Evolutionary conservation across 148 eudicot species (phyloP).

Genomic region (Drosera capensis): DNA sequence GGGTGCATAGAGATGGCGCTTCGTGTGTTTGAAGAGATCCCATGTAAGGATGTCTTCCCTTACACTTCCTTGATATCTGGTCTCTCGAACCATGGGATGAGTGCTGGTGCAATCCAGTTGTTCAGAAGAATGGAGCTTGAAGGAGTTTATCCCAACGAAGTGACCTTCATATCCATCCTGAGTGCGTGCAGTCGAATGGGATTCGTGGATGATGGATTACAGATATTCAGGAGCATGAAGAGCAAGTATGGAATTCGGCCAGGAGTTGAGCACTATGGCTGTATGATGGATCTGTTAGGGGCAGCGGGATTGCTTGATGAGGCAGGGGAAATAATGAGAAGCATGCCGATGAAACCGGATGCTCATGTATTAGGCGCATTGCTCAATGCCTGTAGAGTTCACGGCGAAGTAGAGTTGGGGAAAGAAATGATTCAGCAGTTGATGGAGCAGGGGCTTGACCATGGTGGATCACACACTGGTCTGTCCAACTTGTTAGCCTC

Average conservation of each 20-base stretch:
- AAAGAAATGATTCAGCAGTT: conserved; percentile 24
- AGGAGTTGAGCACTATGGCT: conserved; percentile 45
- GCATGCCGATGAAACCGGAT: conserved; percentile 46
- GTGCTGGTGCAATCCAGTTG: conserved; percentile 30
- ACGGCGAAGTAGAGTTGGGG: conserved; percentile 31
- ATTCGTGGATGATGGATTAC: conserved; percentile 42
- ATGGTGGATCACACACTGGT: conserved; percentile 36
- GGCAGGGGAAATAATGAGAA: conserved; percentile 27
- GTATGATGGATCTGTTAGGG: conserved; percentile 59
- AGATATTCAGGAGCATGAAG: conserved; percentile 38
- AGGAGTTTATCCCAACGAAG: conserved; percentile 37
- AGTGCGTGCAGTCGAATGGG: conserved; percentile 49
- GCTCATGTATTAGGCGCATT: conserved; percentile 45
- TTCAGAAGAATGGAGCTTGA: conserved; percentile 33
- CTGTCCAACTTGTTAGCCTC: conserved; percentile 63
- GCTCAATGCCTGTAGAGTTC: conserved; percentile 47
- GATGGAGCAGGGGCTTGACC: conserved; percentile 22
- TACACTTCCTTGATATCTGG: conserved; percentile 57
- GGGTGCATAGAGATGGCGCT: conserved; percentile 47
- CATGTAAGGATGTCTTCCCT: conserved; percentile 30
- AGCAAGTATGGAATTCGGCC: conserved; percentile 32
- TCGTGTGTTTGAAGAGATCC: conserved; percentile 39
- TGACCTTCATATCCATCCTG: conserved; percentile 41
- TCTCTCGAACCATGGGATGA: conserved; percentile 47
- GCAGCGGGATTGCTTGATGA: conserved; percentile 44